Conservation (phyloP, 108 stramenopile genomes). For the Craspedostauros australis region DNA sequence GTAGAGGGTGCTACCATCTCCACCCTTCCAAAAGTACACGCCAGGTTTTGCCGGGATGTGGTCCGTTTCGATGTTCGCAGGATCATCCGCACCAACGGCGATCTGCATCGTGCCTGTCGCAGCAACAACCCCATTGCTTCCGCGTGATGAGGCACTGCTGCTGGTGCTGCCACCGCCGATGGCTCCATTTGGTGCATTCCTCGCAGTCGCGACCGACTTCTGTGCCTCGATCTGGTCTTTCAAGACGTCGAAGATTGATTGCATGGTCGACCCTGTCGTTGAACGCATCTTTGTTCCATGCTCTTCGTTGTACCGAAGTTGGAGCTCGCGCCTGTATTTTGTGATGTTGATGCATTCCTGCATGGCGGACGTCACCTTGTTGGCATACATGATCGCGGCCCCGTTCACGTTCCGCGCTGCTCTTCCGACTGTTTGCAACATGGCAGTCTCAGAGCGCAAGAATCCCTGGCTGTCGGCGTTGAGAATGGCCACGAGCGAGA, state of each 20-base stretch:
- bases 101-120: background rate
- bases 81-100: background rate
- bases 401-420: constrained; percentile 69
- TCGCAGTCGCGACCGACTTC: constrained; percentile 1
- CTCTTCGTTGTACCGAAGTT: constrained; percentile 45
- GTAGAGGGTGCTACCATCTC: constrained; percentile 39
- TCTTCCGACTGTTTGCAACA: constrained; percentile 71
- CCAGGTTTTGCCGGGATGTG: constrained; percentile 60
- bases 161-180: background rate
- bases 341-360: constrained; percentile 53
- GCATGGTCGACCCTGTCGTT: constrained; percentile 43
- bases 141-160: too few relatives aligned
- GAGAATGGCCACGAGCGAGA: constrained; percentile 73
- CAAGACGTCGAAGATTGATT: constrained; percentile 57
- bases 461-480: constrained; percentile 74
- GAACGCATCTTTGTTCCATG: constrained; percentile 27
- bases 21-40: constrained; percentile 66
- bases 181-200: background rate
- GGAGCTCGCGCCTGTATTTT: constrained; percentile 28
- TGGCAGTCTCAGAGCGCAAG: constrained; percentile 63
- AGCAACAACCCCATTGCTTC: too few relatives aligned
- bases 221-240: constrained; percentile 41
- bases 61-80: constrained; percentile 32
- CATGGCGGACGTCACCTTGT: constrained; percentile 62
- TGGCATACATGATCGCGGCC: constrained; percentile 64